phyloP scores from a whole-genome alignment of 1,139 yeast species.

The Yamadazyma mexicana region DNA sequence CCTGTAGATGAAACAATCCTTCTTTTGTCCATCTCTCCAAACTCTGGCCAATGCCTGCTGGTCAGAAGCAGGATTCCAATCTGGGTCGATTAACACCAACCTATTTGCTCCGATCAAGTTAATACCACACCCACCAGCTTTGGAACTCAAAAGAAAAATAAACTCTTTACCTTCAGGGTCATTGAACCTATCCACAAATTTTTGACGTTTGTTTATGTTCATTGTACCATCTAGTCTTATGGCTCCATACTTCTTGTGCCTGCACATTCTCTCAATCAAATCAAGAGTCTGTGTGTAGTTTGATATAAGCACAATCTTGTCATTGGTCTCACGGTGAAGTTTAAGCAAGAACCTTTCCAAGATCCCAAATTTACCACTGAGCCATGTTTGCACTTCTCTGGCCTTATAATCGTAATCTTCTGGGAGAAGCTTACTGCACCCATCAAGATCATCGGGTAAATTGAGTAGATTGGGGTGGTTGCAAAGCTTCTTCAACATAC shows the following conservation, averaged over 20 bases:
- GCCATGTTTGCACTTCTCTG: slow-evolving; percentile 61
- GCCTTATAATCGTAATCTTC: slow-evolving; percentile 59
- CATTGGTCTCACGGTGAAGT: slow-evolving; percentile 79
- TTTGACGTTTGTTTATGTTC: slow-evolving; percentile 90
- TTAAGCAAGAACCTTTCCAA: slow-evolving; percentile 74
- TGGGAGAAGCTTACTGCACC: slow-evolving; percentile 66
- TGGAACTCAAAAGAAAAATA: slow-evolving; percentile 83
- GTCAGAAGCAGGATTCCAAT: slow-evolving; percentile 99
- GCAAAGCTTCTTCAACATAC: slow-evolving; percentile 82
- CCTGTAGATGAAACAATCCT: slow-evolving; percentile 92
- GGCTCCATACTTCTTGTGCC: slow-evolving; percentile 71
- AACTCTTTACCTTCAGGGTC: slow-evolving; percentile 89
- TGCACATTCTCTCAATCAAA: slow-evolving; percentile 82
- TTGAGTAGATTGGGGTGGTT: slow-evolving; percentile 87
- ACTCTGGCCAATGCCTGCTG: slow-evolving; percentile 98
- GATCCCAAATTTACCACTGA: slow-evolving; percentile 62
- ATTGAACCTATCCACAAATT: slow-evolving; percentile 86
- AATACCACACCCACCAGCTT: slow-evolving; percentile 99
- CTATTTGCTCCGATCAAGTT: slow-evolving; percentile 96
- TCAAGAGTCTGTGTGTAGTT: slow-evolving; percentile 94
- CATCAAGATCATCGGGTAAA: slow-evolving; percentile 75
- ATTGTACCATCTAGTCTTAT: slow-evolving; percentile 89
- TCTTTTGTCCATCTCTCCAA: slow-evolving; percentile 99
- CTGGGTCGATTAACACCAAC: slow-evolving; percentile 86
- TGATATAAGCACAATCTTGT: slow-evolving; percentile 90